Evolutionary conservation across 2,329 filamentous ascomycete genomes (phyloP).

Genomic region (Proliferodiscus dingleyae): DNA sequence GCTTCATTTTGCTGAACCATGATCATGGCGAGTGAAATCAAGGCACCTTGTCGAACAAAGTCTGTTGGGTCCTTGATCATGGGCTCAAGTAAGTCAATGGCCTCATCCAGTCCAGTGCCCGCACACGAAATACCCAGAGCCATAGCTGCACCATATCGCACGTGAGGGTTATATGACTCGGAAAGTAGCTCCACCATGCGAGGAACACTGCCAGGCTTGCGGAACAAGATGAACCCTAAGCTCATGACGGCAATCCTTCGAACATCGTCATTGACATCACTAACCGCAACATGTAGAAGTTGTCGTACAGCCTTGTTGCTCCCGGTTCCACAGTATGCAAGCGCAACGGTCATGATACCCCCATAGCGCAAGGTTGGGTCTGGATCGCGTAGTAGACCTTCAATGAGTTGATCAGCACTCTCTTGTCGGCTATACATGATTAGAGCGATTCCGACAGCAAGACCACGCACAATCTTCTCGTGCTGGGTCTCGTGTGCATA

Average conservation of each 20-base stretch:
- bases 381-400: conserved; percentile 85
- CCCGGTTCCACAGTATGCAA: conserved; percentile 94
- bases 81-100: conserved; percentile 91
- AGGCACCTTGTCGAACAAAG: conserved; percentile 92
- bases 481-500: conserved; percentile 98
- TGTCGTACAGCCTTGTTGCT: conserved; percentile 99
- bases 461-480: conserved; percentile 95
- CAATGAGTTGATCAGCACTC: conserved; percentile 88
- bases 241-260: conserved; percentile 95
- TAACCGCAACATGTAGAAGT: conserved; percentile 91
- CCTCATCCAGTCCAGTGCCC: conserved; percentile 91
- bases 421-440: conserved; percentile 98
- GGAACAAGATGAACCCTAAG: conserved; percentile 96
- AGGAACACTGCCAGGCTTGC: conserved; percentile 93
- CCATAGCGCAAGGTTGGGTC: conserved; percentile 93
- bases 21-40: conserved; percentile 95
- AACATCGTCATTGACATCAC: conserved; percentile 96
- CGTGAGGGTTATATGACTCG: conserved; percentile 98
- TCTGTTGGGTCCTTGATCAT: conserved; percentile 99
- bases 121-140: conserved; percentile 97
- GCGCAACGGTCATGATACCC: conserved; percentile 96
- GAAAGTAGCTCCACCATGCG: conserved; percentile 98
- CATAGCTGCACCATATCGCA: conserved; percentile 97
- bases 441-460: conserved; percentile 92
- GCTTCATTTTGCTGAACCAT: conserved; percentile 99